Evolutionary conservation across 2,329 filamentous ascomycete genomes (phyloP).

Genomic region (Diaporthe humulicola): DNA sequence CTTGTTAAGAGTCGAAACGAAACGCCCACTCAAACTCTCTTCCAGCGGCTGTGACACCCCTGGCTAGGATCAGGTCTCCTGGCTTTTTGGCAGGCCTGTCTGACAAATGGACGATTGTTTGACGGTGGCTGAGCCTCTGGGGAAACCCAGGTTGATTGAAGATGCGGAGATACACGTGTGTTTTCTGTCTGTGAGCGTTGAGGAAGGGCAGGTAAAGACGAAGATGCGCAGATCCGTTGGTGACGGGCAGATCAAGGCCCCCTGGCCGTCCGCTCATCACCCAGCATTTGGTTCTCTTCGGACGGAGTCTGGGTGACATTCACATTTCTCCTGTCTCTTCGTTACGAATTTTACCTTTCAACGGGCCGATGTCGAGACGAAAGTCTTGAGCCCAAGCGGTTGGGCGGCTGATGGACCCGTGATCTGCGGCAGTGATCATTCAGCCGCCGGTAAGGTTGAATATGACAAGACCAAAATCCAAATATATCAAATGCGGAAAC

Average conservation of each 20-base stretch:
- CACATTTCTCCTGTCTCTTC: not conserved
- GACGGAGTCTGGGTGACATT: not conserved
- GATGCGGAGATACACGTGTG: constrained; percentile 15
- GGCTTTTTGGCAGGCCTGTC: not conserved
- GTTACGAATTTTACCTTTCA: not conserved
- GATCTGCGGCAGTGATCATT: constrained; percentile 11
- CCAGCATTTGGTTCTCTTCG: not conserved
- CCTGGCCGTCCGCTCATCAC: not conserved
- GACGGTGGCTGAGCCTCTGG: constrained; percentile 18
- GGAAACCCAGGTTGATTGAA: not conserved
- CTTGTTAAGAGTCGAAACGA: constrained; percentile 28
- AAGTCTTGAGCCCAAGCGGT: not conserved
- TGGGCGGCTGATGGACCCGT: constrained; percentile 14
- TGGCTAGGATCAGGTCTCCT: constrained; percentile 21
- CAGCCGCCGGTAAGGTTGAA: constrained; percentile 10
- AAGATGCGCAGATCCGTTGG: not conserved
- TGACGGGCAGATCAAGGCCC: not conserved
- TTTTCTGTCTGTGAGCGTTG: not conserved
- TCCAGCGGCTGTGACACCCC: constrained; percentile 12
- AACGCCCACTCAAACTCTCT: constrained; percentile 27
- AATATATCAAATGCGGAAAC: constrained; percentile 26
- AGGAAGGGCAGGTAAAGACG: not conserved
- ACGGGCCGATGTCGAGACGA: constrained; percentile 21
- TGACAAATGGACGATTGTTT: constrained; percentile 25
- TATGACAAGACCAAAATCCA: constrained; percentile 5